A percentile compares a stretch with the other conserved stretches of the same genome.
phyloP scores from a whole-genome alignment of 768 basidiomycete species.

The Plicaturopsis crispa region DNA sequence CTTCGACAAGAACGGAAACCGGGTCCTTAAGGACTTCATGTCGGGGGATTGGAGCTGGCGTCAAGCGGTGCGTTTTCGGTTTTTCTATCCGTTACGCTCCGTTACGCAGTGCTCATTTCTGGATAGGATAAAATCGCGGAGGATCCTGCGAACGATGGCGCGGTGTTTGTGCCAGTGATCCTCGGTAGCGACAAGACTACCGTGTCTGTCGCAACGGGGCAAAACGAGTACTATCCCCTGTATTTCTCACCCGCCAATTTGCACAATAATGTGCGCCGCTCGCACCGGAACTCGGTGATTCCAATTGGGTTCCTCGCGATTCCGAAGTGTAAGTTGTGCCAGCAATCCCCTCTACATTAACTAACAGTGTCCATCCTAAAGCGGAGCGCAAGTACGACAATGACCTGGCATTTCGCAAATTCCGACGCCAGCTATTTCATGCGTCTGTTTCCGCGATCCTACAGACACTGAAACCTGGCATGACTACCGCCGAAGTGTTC shows the following conservation, averaged over 20 bases:
- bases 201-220: constrained; percentile 11
- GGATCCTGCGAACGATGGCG: constrained; percentile 7
- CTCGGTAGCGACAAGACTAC: constrained; percentile 16
- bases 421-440: constrained; percentile 12
- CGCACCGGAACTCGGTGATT: constrained; percentile 20
- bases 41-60: constrained; percentile 21
- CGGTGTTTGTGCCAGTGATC: constrained; percentile 12
- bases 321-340: constrained; percentile 21
- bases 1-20: constrained; percentile 5
- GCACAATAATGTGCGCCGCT: constrained; percentile 17
- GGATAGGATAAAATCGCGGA: constrained; percentile 9
- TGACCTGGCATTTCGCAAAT: constrained; percentile 7
- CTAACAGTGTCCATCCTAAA: constrained; percentile 5
- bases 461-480: constrained; percentile 11
- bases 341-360: too few species aligned
- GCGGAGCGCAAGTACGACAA: constrained; percentile 8
- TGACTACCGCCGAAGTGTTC: constrained; percentile 13
- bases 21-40: constrained; percentile 12
- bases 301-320: constrained; percentile 26
- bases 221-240: constrained; percentile 14
- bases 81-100: not conserved
- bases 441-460: constrained; percentile 11
- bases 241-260: constrained; percentile 13
- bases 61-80: constrained; percentile 20
- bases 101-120: not conserved